Percentiles rank a stretch among this genome's conserved stretches.
These are phyloP conservation scores for Phytophthora tubulina DNA, from an alignment of 352 stramenopile genomes.

Conservation along the genomic window DNA sequence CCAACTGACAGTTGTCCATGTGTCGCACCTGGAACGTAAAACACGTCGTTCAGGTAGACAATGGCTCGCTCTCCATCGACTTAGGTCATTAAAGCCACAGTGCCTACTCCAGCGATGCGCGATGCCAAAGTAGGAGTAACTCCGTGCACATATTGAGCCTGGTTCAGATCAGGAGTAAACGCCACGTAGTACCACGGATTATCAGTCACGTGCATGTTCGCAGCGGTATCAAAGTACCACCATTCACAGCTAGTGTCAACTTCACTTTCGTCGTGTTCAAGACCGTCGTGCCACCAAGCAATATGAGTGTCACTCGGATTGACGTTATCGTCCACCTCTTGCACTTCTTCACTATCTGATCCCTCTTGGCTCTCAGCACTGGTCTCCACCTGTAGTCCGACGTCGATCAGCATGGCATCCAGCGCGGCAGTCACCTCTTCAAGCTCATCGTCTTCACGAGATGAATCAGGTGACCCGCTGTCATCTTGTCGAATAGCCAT, in stretches of 20 bases:
- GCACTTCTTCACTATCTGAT: not conserved
- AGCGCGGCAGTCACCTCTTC: too few relatives aligned
- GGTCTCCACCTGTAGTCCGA: not conserved
- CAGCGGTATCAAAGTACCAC: constrained; percentile 4
- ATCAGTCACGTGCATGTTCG: not conserved
- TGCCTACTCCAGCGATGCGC: not conserved
- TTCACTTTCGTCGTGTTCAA: not conserved
- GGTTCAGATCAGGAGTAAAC: not conserved
- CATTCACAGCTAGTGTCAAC: not conserved
- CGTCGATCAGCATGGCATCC: not conserved
- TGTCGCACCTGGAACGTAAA: not conserved
- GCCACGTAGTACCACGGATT: not conserved
- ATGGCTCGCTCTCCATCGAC: not conserved
- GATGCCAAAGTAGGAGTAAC: not conserved
- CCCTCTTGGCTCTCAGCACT: not conserved
- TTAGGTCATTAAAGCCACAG: not conserved
- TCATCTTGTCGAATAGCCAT: not conserved
- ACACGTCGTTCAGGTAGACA: not conserved
- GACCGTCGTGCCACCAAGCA: not conserved
- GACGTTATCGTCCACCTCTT: not conserved
- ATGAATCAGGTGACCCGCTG: not conserved
- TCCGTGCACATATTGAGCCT: not conserved
- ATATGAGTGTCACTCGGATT: not conserved
- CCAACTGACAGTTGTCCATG: not conserved
- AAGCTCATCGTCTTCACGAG: not conserved